Conservation (phyloP, 2,329 filamentous ascomycete species). For the Fusarium humuli region DNA sequence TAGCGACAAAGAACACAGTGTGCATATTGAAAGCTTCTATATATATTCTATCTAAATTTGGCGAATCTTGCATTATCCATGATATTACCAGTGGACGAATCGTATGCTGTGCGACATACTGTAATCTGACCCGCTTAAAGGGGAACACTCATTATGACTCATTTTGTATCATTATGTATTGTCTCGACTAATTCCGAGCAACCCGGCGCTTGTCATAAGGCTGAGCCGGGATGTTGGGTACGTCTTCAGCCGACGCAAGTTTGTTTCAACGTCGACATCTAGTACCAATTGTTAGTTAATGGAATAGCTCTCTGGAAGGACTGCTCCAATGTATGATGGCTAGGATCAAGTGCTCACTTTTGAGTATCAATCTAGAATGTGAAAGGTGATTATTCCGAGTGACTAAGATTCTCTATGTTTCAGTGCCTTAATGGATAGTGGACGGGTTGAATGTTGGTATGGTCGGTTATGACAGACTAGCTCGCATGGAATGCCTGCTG, state of each 20-base stretch:
- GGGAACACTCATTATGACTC: constrained; percentile 11
- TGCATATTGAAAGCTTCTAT: background rate
- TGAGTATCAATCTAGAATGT: fast-evolving
- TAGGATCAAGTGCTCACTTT: fast-evolving
- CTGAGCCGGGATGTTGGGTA: background rate
- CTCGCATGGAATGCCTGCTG: background rate
- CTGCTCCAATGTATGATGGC: background rate
- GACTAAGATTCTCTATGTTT: background rate
- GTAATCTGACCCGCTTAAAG: background rate
- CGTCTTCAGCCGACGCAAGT: background rate
- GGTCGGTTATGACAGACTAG: background rate
- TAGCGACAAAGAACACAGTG: background rate
- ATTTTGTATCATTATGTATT: background rate
- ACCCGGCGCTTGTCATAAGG: background rate
- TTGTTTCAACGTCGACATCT: background rate
- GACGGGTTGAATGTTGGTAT: background rate
- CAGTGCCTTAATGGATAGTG: background rate
- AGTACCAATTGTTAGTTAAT: too few relatives aligned
- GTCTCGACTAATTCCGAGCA: background rate
- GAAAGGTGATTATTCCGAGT: fast-evolving
- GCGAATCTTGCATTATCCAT: too few relatives aligned
- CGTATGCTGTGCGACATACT: background rate
- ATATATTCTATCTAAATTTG: background rate
- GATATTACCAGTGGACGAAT: fast-evolving
- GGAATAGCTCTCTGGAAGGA: fast-evolving